Evolutionary conservation across 2,329 filamentous ascomycete genomes (phyloP).

Genomic region (Calonectria montana): DNA sequence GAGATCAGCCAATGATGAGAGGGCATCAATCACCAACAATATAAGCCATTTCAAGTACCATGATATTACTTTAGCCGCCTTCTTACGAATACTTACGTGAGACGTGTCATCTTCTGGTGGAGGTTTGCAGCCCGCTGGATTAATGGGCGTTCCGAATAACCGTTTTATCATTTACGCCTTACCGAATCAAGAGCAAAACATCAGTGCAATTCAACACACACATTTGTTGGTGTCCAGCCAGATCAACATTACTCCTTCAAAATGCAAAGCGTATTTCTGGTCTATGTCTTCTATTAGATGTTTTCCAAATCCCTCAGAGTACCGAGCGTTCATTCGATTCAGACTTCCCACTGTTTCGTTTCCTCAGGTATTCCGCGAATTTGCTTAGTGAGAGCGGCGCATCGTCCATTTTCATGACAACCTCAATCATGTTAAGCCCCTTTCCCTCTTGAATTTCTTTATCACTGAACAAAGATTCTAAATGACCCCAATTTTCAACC

Average conservation of each 20-base stretch:
- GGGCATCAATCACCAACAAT: background rate
- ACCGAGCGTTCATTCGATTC: background rate
- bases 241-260: no score
- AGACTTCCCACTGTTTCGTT: background rate
- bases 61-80: background rate
- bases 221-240: no score
- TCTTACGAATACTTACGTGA: background rate
- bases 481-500: constrained; percentile 8
- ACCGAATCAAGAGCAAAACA: no score
- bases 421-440: constrained; percentile 16
- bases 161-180: no score
- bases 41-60: no score
- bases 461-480: background rate
- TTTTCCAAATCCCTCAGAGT: background rate
- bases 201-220: no score
- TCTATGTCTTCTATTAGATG: no score
- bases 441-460: background rate
- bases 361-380: background rate
- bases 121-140: background rate
- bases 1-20: background rate
- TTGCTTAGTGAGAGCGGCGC: background rate
- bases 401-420: constrained; percentile 8
- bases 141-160: background rate
- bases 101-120: background rate
- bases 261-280: no score